Conservation (phyloP, 208 protist genomes). For the Leishmania lainsoni region DNA sequence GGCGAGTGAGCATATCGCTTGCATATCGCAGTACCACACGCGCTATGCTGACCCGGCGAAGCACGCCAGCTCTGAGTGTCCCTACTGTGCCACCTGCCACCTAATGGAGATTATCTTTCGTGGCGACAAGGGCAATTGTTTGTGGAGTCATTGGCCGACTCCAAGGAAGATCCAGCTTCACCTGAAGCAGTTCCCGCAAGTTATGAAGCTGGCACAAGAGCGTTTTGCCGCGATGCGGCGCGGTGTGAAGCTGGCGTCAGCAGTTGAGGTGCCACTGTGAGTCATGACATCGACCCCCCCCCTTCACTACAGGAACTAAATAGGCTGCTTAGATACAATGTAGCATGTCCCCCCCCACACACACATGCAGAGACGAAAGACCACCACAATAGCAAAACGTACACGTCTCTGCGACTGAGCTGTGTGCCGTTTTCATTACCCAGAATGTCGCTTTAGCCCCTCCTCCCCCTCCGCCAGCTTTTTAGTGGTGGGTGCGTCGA, state of each 20-base stretch:
- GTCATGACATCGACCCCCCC: too few relatives aligned
- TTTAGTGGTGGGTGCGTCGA: not conserved
- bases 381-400: not conserved
- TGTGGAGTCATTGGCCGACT: slow-evolving; percentile 73
- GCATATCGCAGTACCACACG: slow-evolving; percentile 62
- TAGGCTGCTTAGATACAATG: not conserved
- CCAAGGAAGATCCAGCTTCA: slow-evolving; percentile 48
- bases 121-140: slow-evolving; percentile 41
- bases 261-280: slow-evolving; percentile 30
- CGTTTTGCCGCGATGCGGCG: slow-evolving; percentile 35
- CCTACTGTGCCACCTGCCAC: slow-evolving; percentile 71
- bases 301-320: not conserved
- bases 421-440: not conserved
- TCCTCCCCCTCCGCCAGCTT: not conserved
- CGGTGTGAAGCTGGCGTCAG: slow-evolving; percentile 37
- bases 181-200: slow-evolving; percentile 43
- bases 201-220: slow-evolving; percentile 42
- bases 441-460: not conserved
- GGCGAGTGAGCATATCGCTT: slow-evolving; percentile 14
- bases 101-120: slow-evolving; percentile 78
- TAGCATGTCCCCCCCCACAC: not conserved
- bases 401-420: not conserved
- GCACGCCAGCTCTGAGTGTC: slow-evolving; percentile 56
- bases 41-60: slow-evolving; percentile 43
- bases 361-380: not conserved